These are phyloP conservation scores for Solanum aculeatissimum DNA, from an alignment of 305 asterid genomes.

Conservation along the genomic window DNA sequence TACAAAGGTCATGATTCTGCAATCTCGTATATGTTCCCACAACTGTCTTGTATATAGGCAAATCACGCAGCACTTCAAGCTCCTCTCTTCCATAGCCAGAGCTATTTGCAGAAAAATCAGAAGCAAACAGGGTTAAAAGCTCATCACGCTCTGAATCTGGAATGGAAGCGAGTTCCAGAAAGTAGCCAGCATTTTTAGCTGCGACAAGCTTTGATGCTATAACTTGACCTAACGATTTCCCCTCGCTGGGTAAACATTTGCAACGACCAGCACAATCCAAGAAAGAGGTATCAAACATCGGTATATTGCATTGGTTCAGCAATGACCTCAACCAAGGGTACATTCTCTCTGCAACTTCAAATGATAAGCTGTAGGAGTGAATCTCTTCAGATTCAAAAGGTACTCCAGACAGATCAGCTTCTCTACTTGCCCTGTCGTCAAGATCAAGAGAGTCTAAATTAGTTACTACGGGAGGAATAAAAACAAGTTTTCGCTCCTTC, in stretches of 20 bases:
- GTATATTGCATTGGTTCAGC: conserved; percentile 81
- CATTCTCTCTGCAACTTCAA: conserved; percentile 35
- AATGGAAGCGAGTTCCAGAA: conserved; percentile 51
- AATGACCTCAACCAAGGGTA: conserved; percentile 82
- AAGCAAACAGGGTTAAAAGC: conserved; percentile 66
- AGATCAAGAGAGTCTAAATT: conserved; percentile 15
- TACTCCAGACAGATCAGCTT: conserved; percentile 25
- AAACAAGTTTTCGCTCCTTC: conserved; percentile 66
- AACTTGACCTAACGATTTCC: conserved; percentile 59
- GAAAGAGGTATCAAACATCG: conserved; percentile 69
- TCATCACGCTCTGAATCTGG: conserved; percentile 56
- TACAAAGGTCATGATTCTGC: conserved; percentile 55
- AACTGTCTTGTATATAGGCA: conserved; percentile 80
- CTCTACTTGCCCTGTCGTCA: conserved; percentile 25
- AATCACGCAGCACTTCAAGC: conserved; percentile 69
- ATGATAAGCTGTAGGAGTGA: conserved; percentile 36
- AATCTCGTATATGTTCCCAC: conserved; percentile 60
- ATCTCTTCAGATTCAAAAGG: conserved; percentile 30
- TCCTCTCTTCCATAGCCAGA: conserved; percentile 59
- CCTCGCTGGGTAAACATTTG: conserved; percentile 62
- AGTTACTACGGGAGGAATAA: conserved; percentile 49
- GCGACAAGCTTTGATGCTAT: conserved; percentile 76
- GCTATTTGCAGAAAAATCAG: conserved; percentile 47
- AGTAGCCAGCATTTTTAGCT: conserved; percentile 77
- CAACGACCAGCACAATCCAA: conserved; percentile 69